Conservation (phyloP, 2,329 filamentous ascomycete species). For the Trichoderma lentiforme region DNA sequence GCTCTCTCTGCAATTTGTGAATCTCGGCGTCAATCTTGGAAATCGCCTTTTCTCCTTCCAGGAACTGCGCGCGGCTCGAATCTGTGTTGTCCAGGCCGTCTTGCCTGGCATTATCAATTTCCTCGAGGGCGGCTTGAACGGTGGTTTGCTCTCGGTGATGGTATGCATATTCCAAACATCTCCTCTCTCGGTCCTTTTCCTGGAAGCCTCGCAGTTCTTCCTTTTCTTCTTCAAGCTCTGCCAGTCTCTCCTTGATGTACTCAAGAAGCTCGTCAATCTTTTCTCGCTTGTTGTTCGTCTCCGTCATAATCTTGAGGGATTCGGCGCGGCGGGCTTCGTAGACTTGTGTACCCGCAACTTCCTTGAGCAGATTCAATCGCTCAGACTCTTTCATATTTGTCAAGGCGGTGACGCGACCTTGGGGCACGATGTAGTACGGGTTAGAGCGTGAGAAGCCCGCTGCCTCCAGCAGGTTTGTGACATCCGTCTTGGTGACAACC, state of each 20-base stretch:
- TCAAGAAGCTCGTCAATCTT: conserved; percentile 92
- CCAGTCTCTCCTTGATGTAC: conserved; percentile 86
- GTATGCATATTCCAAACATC: conserved; percentile 92
- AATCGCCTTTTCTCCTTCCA: conserved; percentile 76
- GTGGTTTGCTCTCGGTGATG: conserved; percentile 85
- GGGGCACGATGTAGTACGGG: conserved; percentile 98
- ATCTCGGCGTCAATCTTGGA: conserved; percentile 75
- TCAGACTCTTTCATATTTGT: conserved; percentile 99
- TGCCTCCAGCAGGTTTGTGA: conserved; percentile 91
- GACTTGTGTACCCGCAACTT: conserved; percentile 96
- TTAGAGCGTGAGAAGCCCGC: conserved; percentile 96
- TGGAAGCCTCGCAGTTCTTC: conserved; percentile 92
- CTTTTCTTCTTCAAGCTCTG: conserved; percentile 93
- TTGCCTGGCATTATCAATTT: conserved; percentile 76
- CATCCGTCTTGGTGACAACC: conserved; percentile 89
- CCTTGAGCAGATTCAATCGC: conserved; percentile 84
- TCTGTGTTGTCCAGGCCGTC: conserved; percentile 83
- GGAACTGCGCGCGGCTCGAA: conserved; percentile 71
- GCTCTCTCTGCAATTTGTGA: conserved; percentile 72
- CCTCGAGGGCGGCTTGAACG: conserved; percentile 72
- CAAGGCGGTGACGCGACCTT: conserved; percentile 89
- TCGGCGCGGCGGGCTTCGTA: conserved; percentile 91
- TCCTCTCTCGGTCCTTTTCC: conserved; percentile 86
- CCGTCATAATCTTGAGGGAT: conserved; percentile 93
- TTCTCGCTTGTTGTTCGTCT: conserved; percentile 88